Conservation (phyloP, 1,284 basidiomycete species). For the Fomitopsis schrenkii region DNA sequence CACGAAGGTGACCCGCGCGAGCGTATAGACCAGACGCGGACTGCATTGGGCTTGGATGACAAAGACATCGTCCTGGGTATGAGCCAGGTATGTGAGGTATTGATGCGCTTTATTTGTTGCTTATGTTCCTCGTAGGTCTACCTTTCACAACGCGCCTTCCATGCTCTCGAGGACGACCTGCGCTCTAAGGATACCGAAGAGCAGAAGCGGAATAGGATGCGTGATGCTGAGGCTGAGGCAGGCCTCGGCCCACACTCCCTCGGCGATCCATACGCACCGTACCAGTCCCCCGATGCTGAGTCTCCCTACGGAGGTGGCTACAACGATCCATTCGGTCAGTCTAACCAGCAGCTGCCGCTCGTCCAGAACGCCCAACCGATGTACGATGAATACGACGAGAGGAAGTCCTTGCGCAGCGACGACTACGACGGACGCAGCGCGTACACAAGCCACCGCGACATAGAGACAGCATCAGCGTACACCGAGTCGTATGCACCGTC, state of each 20-base stretch:
- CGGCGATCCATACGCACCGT: conserved; percentile 78
- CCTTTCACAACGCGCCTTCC: conserved; percentile 85
- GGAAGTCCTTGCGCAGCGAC: conserved; percentile 70
- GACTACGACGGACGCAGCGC: conserved; percentile 74
- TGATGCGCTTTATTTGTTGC: background rate
- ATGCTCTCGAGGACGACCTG: conserved; percentile 85
- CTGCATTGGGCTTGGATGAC: conserved; percentile 64
- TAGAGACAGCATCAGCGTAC: conserved; percentile 76
- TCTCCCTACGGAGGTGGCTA: conserved; percentile 46
- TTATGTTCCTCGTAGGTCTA: conserved; percentile 62
- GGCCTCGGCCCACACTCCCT: conserved; percentile 57
- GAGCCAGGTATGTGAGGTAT: conserved; percentile 56
- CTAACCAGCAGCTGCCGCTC: conserved; percentile 64
- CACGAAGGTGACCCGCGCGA: conserved; percentile 50
- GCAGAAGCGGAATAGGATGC: conserved; percentile 70
- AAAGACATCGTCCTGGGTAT: conserved; percentile 78
- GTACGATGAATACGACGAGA: conserved; percentile 78
- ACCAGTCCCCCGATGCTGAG: conserved; percentile 47
- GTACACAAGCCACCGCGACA: conserved; percentile 72
- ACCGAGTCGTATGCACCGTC: conserved; percentile 92
- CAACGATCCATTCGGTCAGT: conserved; percentile 49
- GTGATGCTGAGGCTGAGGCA: conserved; percentile 66
- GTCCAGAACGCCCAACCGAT: conserved; percentile 75
- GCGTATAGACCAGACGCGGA: conserved; percentile 56
- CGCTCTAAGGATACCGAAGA: conserved; percentile 83